phyloP scores from a whole-genome alignment of 2,329 filamentous ascomycete genomes.

The Aschersonia sp. region DNA sequence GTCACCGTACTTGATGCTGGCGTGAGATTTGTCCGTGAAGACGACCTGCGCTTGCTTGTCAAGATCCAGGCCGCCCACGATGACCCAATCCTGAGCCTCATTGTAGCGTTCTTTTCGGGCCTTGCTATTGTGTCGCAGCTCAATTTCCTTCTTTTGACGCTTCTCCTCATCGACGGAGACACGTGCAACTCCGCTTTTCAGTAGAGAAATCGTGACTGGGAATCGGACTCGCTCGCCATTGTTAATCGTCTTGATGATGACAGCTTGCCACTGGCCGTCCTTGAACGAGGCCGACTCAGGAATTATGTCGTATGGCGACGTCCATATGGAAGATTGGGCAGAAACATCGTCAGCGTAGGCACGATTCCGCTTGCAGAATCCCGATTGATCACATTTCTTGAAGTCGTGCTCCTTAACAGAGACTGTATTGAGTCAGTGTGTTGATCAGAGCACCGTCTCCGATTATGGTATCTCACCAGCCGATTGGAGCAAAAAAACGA shows the following conservation, averaged over 20 bases:
- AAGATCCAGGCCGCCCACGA: conserved; percentile 65
- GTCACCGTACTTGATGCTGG: conserved; percentile 69
- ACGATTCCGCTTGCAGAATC: conserved; percentile 93
- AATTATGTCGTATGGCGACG: conserved; percentile 65
- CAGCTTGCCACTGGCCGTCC: conserved; percentile 65
- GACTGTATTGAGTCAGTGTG: conserved; percentile 32
- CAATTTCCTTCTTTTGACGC: conserved; percentile 76
- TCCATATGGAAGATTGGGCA: conserved; percentile 51
- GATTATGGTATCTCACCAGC: conserved; percentile 36
- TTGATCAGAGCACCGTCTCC: no score
- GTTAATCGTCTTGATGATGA: conserved; percentile 66
- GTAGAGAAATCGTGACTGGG: conserved; percentile 74
- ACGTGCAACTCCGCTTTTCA: conserved; percentile 76
- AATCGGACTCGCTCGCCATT: conserved; percentile 55
- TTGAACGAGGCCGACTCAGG: conserved; percentile 60
- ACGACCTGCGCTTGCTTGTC: conserved; percentile 58
- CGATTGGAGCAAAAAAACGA: conserved; percentile 47
- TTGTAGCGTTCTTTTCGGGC: conserved; percentile 89
- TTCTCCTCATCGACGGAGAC: conserved; percentile 86
- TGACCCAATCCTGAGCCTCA: conserved; percentile 71
- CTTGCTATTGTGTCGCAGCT: conserved; percentile 70
- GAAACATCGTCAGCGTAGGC: conserved; percentile 69
- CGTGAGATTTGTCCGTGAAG: conserved; percentile 48
- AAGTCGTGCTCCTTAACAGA: conserved; percentile 93
- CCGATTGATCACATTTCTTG: conserved; percentile 90